Conservation (phyloP, 352 stramenopile genomes). For the Phytopythium oedochilum region DNA sequence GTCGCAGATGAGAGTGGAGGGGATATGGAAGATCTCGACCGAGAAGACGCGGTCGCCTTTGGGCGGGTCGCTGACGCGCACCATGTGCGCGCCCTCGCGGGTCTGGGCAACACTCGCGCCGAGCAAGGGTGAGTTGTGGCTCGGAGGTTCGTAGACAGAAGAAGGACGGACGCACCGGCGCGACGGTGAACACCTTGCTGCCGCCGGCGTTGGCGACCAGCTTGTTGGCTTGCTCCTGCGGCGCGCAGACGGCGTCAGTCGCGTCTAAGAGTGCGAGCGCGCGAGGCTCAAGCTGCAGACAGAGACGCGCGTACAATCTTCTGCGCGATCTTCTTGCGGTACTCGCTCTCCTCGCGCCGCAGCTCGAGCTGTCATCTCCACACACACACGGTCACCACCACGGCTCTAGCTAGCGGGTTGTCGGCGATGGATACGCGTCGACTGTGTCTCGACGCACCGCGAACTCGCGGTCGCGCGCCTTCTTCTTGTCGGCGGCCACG, state of each 20-base stretch:
- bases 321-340: conserved; percentile 66
- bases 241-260: neutral
- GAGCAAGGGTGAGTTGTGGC: neutral
- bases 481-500: conserved; percentile 57
- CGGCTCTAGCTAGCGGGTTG: too few relatives aligned
- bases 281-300: neutral
- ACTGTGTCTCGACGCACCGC: conserved; percentile 21
- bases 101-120: conserved; percentile 25
- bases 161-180: conserved; percentile 22
- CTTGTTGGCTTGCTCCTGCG: conserved; percentile 73
- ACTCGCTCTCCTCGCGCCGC: conserved; percentile 53
- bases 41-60: conserved; percentile 46
- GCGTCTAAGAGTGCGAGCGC: neutral
- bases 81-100: conserved; percentile 64
- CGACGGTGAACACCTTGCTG: conserved; percentile 38
- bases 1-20: conserved; percentile 8
- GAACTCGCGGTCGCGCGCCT: conserved; percentile 60
- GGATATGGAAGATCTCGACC: conserved; percentile 79
- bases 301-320: conserved; percentile 41
- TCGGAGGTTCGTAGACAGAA: neutral
- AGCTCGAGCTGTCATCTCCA: conserved; percentile 27
- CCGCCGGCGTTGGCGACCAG: conserved; percentile 42
- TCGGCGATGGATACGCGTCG: too few relatives aligned
- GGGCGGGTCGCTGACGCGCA: conserved; percentile 40
- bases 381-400: neutral